phyloP scores from a whole-genome alignment of 139 green algal genomes.

The Astrephomene gubernaculifera region DNA sequence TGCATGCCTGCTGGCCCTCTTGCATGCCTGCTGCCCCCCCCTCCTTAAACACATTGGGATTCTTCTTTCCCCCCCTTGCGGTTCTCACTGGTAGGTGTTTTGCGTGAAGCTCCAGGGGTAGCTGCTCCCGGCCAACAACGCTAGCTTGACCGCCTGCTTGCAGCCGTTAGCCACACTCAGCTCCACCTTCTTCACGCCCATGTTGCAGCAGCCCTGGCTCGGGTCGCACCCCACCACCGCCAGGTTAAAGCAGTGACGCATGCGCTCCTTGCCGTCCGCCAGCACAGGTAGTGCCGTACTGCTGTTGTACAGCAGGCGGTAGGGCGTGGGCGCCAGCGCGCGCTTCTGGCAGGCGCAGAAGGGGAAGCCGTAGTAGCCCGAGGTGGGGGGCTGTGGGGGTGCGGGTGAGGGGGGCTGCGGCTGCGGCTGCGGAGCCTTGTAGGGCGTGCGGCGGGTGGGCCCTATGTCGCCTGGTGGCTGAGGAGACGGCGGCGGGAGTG shows the following conservation, averaged over 20 bases:
- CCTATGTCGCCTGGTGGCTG: not conserved
- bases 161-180: not conserved
- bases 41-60: not conserved
- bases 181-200: conserved; percentile 25
- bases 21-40: not conserved
- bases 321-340: not conserved
- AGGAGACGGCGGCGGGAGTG: not conserved
- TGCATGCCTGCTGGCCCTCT: too few relatives aligned
- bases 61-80: not conserved
- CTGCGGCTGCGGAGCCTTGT: not conserved
- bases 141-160: not conserved
- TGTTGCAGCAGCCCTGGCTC: not conserved
- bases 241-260: conserved; percentile 10
- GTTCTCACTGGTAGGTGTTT: not conserved
- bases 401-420: too few relatives aligned
- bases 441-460: not conserved
- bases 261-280: conserved; percentile 5
- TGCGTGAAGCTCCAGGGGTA: not conserved
- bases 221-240: conserved; percentile 1
- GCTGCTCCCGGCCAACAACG: not conserved
- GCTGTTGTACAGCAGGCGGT: not conserved
- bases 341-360: conserved; percentile 16
- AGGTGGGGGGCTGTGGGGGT: too few relatives aligned
- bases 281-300: not conserved
- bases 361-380: conserved; percentile 2